A percentile compares a stretch with the other conserved stretches of the same genome.
Conservation (phyloP, 805 yeast species). For the Ogataea wickerhamii region DNA sequence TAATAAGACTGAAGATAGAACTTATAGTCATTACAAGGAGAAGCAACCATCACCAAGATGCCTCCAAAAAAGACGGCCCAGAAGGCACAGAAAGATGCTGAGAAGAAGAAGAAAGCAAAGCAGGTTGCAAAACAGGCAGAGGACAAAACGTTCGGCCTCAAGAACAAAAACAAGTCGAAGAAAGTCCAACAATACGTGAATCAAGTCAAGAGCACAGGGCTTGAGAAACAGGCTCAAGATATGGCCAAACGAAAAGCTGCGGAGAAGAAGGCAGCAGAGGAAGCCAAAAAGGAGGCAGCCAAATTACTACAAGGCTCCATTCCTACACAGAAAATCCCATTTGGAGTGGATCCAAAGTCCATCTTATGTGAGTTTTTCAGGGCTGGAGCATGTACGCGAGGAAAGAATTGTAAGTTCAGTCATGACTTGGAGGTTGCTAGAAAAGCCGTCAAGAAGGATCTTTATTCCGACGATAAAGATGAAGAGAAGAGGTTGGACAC, state of each 20-base stretch:
- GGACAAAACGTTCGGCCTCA: slow-evolving; percentile 92
- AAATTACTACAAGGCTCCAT: slow-evolving; percentile 64
- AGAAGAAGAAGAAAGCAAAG: slow-evolving; percentile 61
- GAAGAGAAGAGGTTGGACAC: slow-evolving; percentile 55
- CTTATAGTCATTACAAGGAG: too few relatives aligned
- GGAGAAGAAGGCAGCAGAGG: slow-evolving; percentile 86
- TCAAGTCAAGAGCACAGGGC: slow-evolving; percentile 56
- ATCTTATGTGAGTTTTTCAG: slow-evolving; percentile 88
- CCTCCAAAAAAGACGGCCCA: slow-evolving; percentile 59
- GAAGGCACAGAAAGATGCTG: slow-evolving; percentile 43
- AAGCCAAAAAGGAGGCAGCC: slow-evolving; percentile 83
- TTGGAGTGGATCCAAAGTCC: slow-evolving; percentile 96
- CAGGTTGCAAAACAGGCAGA: slow-evolving; percentile 61
- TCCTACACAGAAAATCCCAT: slow-evolving; percentile 81
- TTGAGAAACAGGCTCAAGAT: slow-evolving; percentile 43
- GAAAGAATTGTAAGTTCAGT: slow-evolving; percentile 84
- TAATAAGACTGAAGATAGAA: too few relatives aligned
- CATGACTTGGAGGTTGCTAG: slow-evolving; percentile 86
- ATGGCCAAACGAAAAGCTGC: slow-evolving; percentile 70
- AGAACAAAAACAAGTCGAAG: slow-evolving; percentile 90
- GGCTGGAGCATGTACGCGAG: slow-evolving; percentile 77
- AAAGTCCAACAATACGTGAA: slow-evolving; percentile 74
- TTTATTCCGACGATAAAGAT: slow-evolving; percentile 83
- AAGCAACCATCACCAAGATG: slow-evolving; percentile 51
- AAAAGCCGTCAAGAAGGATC: slow-evolving; percentile 84